Base-by-base conservation (phyloP, 2,329 filamentous ascomycete species). In the Monosporascus cannonballus region DNA sequence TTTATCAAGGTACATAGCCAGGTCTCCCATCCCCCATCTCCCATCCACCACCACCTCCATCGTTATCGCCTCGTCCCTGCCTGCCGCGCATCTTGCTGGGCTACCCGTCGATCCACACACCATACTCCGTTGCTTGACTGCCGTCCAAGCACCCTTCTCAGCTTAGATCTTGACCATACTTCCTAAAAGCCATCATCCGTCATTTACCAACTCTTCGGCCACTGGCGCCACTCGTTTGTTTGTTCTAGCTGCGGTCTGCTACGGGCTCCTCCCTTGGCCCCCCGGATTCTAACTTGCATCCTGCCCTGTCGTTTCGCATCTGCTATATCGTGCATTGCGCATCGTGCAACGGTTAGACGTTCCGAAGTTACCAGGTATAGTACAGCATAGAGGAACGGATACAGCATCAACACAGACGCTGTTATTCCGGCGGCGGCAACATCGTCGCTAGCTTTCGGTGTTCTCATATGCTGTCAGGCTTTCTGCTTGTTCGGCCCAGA, bases 31-130 rank as follows among this genome's bases (percentile, higher is more conserved):
- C n/a, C 3, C 36, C 36, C 22, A 44, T 39, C n/a, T 7, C 36
- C 36, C 22, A 47, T 14, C 25, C 42, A 45, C 42, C 34, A 22
- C 6, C 4, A 46, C 25, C 34, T 37, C 27, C 41, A 25, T 14
- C 24, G 24, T 18, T 18, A 18, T 25, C 27, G 20, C 27, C 34
- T 41, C 51, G 45, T 50, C 52, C 44, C 56, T 52, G 39, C 52
- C 54, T 54, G 57, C 58, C 60, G 30, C 30, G 30, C 30, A 58
- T 54, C 57, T 62, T 42, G 56, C 54, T 58, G 59, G 55, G 55
- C 59, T 63, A 59, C 60, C 62, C 57, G 62, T 61, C 60, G 59
- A 64, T 65, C 63, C 61, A 63, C 60, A 55, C 56, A 59, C 59
- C 56, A 49, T 27, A 20, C 18, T 39, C 34, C 27, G 48, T 47